phyloP scores from a whole-genome alignment of 352 stramenopile species.

The Phytopythium cucurbitacearum region DNA sequence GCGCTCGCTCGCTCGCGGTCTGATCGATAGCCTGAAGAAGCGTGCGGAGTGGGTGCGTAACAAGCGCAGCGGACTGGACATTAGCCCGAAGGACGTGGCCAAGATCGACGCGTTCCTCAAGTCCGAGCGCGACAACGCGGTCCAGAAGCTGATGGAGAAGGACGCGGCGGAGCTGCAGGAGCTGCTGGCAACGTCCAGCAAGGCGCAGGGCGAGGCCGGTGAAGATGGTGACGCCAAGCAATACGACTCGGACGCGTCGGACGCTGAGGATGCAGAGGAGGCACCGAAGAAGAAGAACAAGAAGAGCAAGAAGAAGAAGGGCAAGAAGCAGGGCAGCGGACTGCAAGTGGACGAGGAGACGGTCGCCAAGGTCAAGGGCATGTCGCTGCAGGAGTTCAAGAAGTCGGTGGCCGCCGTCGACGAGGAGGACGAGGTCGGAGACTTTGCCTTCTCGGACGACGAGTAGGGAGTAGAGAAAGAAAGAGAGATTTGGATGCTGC shows the following conservation, averaged over 20 bases:
- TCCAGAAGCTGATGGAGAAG: conserved; percentile 83
- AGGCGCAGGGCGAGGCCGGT: conserved; percentile 10
- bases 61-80: conserved; percentile 88
- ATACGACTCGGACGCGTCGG: conserved; percentile 35
- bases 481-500: too few species aligned
- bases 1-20: conserved; percentile 60
- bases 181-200: conserved; percentile 57
- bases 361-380: conserved; percentile 69
- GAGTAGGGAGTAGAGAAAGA: conserved; percentile 38
- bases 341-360: conserved; percentile 54
- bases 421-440: conserved; percentile 64
- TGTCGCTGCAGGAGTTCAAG: conserved; percentile 82
- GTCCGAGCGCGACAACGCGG: conserved; percentile 68
- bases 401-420: conserved; percentile 70
- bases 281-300: conserved; percentile 32
- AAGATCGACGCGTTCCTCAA: conserved; percentile 87
- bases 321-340: conserved; percentile 20
- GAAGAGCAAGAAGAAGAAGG: conserved; percentile 24
- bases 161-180: conserved; percentile 61
- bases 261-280: conserved; percentile 37
- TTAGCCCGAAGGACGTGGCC: conserved; percentile 82
- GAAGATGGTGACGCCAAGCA: conserved; percentile 7
- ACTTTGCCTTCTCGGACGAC: conserved; percentile 76
- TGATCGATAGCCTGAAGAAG: conserved; percentile 69
- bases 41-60: conserved; percentile 79